These are phyloP conservation scores for Metschnikowia peoriensis DNA, from an alignment of 805 yeast genomes.

Conservation along the genomic window DNA sequence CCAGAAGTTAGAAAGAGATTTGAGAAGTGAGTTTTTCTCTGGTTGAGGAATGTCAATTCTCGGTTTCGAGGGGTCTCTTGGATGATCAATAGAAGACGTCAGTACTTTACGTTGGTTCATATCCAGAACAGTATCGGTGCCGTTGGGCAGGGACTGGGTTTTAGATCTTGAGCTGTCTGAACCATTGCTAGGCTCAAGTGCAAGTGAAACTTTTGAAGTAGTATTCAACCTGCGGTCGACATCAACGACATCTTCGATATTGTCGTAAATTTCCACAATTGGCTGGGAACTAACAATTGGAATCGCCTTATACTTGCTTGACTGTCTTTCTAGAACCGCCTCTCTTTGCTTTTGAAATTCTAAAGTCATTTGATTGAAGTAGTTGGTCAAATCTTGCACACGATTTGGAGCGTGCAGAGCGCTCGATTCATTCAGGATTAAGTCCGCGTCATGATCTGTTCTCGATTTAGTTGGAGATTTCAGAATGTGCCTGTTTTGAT, in stretches of 20 bases:
- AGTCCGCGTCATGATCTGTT: conserved; percentile 7
- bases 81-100: neutral
- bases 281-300: conserved; percentile 79
- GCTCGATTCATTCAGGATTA: neutral
- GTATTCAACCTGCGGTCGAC: conserved; percentile 24
- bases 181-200: neutral
- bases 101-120: neutral
- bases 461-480: conserved; percentile 10
- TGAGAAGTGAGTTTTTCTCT: conserved; percentile 76
- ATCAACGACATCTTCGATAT: conserved; percentile 84
- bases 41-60: conserved; percentile 38
- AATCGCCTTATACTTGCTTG: conserved; percentile 62
- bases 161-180: neutral
- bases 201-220: neutral
- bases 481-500: conserved; percentile 12
- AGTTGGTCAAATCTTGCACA: conserved; percentile 65
- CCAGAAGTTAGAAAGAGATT: conserved; percentile 88
- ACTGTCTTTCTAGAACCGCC: conserved; percentile 56
- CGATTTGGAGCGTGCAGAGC: conserved; percentile 22
- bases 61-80: conserved; percentile 1
- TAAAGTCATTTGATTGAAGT: conserved; percentile 72
- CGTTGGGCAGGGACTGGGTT: neutral
- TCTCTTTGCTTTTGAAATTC: conserved; percentile 91
- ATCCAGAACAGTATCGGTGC: neutral
- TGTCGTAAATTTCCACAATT: conserved; percentile 84